phyloP scores from a whole-genome alignment of 83 land plant genomes.

The Thuja plicata region DNA sequence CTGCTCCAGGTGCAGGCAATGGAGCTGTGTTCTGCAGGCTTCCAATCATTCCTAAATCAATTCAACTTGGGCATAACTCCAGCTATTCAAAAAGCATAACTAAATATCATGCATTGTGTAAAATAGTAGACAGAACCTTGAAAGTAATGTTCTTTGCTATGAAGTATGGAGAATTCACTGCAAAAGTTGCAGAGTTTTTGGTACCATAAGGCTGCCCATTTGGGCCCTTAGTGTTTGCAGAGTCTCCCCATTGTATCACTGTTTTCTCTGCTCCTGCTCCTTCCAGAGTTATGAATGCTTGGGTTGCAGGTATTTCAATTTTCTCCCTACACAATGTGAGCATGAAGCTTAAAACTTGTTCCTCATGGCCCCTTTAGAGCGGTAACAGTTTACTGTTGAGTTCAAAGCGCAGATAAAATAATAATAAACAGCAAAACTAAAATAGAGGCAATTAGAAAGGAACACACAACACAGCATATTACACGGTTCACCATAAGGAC shows the following conservation, averaged over 20 bases:
- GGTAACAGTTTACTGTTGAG: not conserved
- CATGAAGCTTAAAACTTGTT: not conserved
- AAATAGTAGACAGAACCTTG: conserved; percentile 36
- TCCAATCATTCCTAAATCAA: not conserved
- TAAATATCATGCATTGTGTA: not conserved
- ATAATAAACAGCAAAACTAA: too few species aligned
- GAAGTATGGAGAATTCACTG: conserved; percentile 77
- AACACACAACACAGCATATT: too few species aligned
- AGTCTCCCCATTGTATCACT: conserved; percentile 65
- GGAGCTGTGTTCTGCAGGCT: conserved; percentile 77
- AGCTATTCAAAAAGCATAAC: not conserved
- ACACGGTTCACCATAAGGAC: too few species aligned
- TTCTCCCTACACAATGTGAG: conserved; percentile 46
- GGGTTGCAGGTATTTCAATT: conserved; percentile 52
- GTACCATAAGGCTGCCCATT: conserved; percentile 66
- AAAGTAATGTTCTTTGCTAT: conserved; percentile 88
- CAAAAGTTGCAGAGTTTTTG: conserved; percentile 72
- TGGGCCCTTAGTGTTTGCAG: conserved; percentile 60
- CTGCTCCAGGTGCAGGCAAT: conserved; percentile 73
- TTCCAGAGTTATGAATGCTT: conserved; percentile 71
- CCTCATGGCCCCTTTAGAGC: not conserved
- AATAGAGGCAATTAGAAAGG: too few species aligned
- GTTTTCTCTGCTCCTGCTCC: conserved; percentile 79
- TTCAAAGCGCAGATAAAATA: too few species aligned
- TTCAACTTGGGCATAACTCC: not conserved